Evolutionary conservation across 768 basidiomycete genomes (phyloP).

Genomic region (Coprinopsis marcescibilis): DNA sequence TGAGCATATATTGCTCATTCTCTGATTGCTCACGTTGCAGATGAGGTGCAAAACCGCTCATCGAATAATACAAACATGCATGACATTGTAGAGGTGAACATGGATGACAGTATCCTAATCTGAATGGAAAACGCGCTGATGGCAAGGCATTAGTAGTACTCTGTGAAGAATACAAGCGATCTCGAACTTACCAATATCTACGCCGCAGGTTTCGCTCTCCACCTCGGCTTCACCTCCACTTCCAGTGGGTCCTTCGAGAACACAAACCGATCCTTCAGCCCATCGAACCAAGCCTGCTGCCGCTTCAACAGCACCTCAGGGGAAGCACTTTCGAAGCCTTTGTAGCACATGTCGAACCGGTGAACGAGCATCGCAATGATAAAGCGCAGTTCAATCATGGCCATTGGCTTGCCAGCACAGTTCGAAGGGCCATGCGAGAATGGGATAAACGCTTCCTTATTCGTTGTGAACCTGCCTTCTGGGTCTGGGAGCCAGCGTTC

Average conservation of each 20-base stretch:
- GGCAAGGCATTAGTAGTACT: too few species aligned
- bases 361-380: constrained; percentile 7
- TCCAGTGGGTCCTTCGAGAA: background rate
- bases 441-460: background rate
- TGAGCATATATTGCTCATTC: too few species aligned
- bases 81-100: too few species aligned
- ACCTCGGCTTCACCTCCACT: background rate
- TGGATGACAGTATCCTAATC: too few species aligned
- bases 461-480: background rate
- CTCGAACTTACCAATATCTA: too few species aligned
- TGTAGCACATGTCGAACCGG: constrained; percentile 10
- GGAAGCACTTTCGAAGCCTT: background rate
- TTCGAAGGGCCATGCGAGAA: constrained; percentile 43
- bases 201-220: too few species aligned
- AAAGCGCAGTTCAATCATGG: constrained; percentile 28
- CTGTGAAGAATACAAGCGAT: too few species aligned
- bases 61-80: too few species aligned
- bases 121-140: too few species aligned
- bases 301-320: background rate
- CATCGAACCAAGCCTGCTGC: background rate
- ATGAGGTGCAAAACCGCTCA: too few species aligned
- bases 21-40: too few species aligned
- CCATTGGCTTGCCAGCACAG: constrained; percentile 41
- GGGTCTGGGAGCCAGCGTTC: constrained; percentile 28
- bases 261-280: background rate